Conservation (phyloP, 768 basidiomycete species). For the Termitomyces titanicus region DNA sequence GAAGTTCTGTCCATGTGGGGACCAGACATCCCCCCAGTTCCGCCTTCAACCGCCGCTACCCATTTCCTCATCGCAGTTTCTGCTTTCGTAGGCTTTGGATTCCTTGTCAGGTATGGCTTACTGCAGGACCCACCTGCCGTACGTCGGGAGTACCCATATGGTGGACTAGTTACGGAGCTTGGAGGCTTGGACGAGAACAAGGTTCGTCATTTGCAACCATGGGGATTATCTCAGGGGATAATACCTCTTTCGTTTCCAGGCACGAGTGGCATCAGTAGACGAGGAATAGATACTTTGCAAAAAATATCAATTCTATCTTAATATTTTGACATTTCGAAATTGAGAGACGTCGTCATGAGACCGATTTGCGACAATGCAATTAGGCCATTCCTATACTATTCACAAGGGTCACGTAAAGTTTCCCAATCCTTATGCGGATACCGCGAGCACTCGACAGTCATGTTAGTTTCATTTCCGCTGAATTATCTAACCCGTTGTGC, state of each 20-base stretch:
- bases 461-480: too few species aligned
- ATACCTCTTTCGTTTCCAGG: constrained; percentile 14
- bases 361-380: too few species aligned
- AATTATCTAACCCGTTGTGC: too few species aligned
- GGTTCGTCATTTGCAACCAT: constrained; percentile 36
- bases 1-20: constrained; percentile 88
- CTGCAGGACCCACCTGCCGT: constrained; percentile 62
- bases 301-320: neutral
- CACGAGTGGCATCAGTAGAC: constrained; percentile 21
- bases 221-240: neutral
- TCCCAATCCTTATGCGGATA: too few species aligned
- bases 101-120: constrained; percentile 50
- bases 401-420: too few species aligned
- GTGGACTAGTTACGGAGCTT: constrained; percentile 71
- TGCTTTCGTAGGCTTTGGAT: constrained; percentile 63
- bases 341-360: too few species aligned
- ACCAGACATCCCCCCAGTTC: constrained; percentile 65
- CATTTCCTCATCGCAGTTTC: constrained; percentile 61
- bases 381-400: too few species aligned
- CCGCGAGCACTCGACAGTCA: too few species aligned
- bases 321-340: neutral
- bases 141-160: constrained; percentile 73
- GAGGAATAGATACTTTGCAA: constrained; percentile 14
- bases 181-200: constrained; percentile 79
- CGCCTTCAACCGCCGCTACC: constrained; percentile 55